Evolutionary conservation across 495 filamentous ascomycete genomes (phyloP), one percentile per base, ranked within the genome.

Genomic region (Neurospora africana): DNA sequence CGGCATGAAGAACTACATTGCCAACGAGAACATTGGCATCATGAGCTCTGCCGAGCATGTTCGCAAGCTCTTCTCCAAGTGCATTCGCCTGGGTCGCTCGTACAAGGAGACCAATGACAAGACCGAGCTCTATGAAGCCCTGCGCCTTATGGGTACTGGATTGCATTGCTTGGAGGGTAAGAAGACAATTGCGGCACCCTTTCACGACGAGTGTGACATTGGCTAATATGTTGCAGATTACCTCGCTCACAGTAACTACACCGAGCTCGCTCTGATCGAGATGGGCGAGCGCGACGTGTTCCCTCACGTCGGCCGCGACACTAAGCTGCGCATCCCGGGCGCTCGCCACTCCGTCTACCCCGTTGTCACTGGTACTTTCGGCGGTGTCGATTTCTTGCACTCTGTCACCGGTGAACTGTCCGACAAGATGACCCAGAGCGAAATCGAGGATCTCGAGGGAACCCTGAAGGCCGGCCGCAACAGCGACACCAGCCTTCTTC

Each of bases 1-100:
- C n/a, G 93, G 93, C 53, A 83, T 97, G 81, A 97, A 97, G 82
- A 92, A 91, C 75, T 97, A 97, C 77, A 97, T 97, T 79, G 92
- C 94, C 30, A 92, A 92, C 53, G 93, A 97, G 78, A 82, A 87
- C 65, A 80, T 86, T 35, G 86, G 85, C 68, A 93, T 95, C 77
- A 89, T 90, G 76, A 94, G 87, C 33, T 95, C 91, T 69, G 91
- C 94, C 36, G 84, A 83, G 13, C 84, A 95, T 74, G 87, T 97
- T 69, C 88, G 93, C 40, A 83, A 86, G 43, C 86, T 94, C 2
- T 92, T 96, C 72, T 80, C 84, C n/a, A 83, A 86, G 68, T 91
- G 87, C 72, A 91, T 96, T 73, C 82, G 91, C 70, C 84, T 96
- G 1, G 94, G 87, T 40, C 89, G 93, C 72, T 86, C 83, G 23